Conservation (phyloP, 192 early-diverging fungal genomes). For the Endogone sp. region DNA sequence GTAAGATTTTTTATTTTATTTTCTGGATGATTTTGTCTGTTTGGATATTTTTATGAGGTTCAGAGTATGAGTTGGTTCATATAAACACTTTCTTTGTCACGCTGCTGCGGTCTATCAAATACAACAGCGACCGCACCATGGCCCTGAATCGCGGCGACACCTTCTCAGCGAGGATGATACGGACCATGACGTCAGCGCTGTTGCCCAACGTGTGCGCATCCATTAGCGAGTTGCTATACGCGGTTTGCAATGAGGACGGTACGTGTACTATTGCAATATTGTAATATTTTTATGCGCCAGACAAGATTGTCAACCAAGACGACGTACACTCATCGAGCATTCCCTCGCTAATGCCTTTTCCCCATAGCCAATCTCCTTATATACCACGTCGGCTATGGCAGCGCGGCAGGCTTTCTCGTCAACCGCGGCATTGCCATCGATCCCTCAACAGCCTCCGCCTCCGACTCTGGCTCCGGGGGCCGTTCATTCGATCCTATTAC, state of each 20-base stretch:
- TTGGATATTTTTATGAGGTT: too few relatives aligned
- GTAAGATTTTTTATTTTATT: constrained; percentile 37
- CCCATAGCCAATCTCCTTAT: constrained; percentile 62
- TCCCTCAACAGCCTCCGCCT: constrained; percentile 17
- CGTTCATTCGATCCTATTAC: constrained; percentile 83
- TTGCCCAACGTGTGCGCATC: constrained; percentile 54
- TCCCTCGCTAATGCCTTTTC: neutral
- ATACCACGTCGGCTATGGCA: constrained; percentile 85
- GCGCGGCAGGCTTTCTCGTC: constrained; percentile 88
- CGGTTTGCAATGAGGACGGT: constrained; percentile 69
- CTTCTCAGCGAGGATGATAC: constrained; percentile 61
- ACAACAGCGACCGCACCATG: constrained; percentile 70
- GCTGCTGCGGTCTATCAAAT: too few relatives aligned
- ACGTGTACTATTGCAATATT: too few relatives aligned
- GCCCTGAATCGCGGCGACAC: constrained; percentile 60
- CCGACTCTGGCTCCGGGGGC: constrained; percentile 13
- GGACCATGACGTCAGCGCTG: constrained; percentile 64
- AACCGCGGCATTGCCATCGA: constrained; percentile 61
- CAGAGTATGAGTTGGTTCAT: too few relatives aligned
- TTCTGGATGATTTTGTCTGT: neutral
- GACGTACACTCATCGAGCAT: neutral
- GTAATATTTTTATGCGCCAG: neutral
- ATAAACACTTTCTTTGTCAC: too few relatives aligned
- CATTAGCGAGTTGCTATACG: constrained; percentile 62
- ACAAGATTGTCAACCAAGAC: neutral